phyloP scores from a whole-genome alignment of 495 filamentous ascomycete genomes.

The Bombardia bombarda region DNA sequence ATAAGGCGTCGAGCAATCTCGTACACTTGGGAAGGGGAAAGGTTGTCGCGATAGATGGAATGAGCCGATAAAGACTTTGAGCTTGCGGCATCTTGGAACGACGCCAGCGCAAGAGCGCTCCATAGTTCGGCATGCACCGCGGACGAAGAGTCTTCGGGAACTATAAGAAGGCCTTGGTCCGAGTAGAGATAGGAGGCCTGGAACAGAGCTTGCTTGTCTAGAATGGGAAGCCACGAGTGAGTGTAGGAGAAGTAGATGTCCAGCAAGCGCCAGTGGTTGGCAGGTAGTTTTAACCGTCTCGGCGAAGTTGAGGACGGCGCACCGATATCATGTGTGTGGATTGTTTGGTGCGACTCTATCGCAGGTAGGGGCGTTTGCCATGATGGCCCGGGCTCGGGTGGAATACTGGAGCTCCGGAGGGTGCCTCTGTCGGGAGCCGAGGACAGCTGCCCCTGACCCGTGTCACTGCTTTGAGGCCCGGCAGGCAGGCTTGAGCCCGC shows the following conservation, averaged over 20 bases:
- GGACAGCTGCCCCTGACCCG: too few relatives aligned
- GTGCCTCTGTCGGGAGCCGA: neutral
- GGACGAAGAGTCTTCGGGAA: constrained; percentile 27
- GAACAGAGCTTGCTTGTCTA: constrained; percentile 59
- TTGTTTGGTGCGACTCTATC: too few relatives aligned
- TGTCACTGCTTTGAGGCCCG: too few relatives aligned
- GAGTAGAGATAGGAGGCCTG: constrained; percentile 38
- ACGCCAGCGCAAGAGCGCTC: constrained; percentile 51
- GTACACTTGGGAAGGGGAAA: constrained; percentile 42
- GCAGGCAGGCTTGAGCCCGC: too few relatives aligned
- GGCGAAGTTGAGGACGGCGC: too few relatives aligned
- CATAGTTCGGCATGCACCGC: constrained; percentile 58
- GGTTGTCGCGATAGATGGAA: neutral
- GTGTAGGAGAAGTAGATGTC: constrained; percentile 69
- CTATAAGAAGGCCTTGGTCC: constrained; percentile 19
- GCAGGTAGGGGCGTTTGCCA: too few relatives aligned
- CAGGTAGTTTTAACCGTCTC: constrained; percentile 39
- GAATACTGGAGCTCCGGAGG: neutral
- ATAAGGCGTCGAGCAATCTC: constrained; percentile 49
- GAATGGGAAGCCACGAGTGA: constrained; percentile 64
- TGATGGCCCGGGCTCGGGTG: neutral
- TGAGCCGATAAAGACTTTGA: constrained; percentile 5
- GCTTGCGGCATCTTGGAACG: constrained; percentile 37
- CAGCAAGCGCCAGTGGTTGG: constrained; percentile 55
- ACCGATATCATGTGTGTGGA: constrained; percentile 5